Conservation (phyloP, 306 rosid genomes). For the Hylodesmum podocarpum region DNA sequence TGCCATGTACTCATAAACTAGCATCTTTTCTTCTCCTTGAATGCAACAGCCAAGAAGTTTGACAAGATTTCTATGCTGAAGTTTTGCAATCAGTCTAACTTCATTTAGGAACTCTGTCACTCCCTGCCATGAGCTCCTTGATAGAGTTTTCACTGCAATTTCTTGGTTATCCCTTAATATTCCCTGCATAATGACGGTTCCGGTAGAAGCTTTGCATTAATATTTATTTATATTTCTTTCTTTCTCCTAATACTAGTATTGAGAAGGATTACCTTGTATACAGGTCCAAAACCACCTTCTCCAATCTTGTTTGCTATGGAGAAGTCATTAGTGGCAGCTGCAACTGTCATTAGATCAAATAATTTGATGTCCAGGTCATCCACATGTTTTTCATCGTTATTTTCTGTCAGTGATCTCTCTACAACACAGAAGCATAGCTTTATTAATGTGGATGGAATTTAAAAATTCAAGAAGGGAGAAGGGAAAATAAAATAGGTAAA, state of each 20-base stretch:
- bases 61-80: no score
- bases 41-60: no score
- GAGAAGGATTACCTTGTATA: constrained; percentile 39
- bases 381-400: constrained; percentile 2
- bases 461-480: no score
- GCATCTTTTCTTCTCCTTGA: no score
- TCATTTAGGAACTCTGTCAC: neutral
- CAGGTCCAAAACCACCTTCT: constrained; percentile 39
- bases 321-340: neutral
- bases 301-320: neutral
- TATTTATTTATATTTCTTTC: no score
- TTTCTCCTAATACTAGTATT: neutral
- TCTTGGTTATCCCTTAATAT: constrained; percentile 19
- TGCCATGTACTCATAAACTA: no score
- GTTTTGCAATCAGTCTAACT: no score
- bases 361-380: constrained; percentile 40
- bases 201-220: neutral
- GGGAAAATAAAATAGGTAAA: no score
- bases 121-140: constrained; percentile 28
- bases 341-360: neutral
- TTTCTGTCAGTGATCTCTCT: neutral
- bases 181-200: constrained; percentile 2
- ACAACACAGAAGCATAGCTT: neutral
- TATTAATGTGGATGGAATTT: neutral
- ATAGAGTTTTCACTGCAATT: constrained; percentile 42